Base-by-base conservation (phyloP, 2,329 filamentous ascomycete genomes). In the Paecilomyces sp. region DNA sequence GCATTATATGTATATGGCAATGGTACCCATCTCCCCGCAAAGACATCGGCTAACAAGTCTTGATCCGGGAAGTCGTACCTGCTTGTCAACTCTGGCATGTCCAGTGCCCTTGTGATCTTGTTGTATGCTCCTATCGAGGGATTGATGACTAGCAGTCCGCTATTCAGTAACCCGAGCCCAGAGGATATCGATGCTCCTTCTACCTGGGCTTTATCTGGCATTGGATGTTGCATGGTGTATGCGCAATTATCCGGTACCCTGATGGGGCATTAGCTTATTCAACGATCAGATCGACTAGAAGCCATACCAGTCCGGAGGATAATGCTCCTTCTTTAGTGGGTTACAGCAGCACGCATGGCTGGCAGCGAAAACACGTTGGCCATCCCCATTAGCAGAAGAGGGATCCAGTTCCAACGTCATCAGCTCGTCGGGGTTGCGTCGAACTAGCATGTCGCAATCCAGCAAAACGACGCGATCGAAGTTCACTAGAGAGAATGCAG, bases 321-420 rank as follows among this genome's bases (percentile, higher is more conserved):
- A 94, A 75, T 93, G 89, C 30, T 82, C 68, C 74, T 89, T 90
- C 68, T 83, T 82, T 65, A 90, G 78, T 15, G 90, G 90, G 74
- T 93, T 93, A 77, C 90, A 93, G n/a, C 91, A 86, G 74, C 90
- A 93, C 18, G 89, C 90, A 74, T 92, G 89, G 64, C 85, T 84
- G 4, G 90, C 89, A 1, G 89, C 90, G 72, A 93, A 91, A 50
- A 92, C 87, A 56, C 82, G 80, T 53, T 80, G 70, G 31, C 86
- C 82, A 15, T 41, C 36, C 12, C 36, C 36, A 13, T 15, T 15
- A 6, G 15, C 5, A 15, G 13, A 15, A 15, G 36, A 13, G 15
- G 36, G 13, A n/a, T 41, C 36, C 36, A 41, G 36, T 6, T 41
- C 13, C 15, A 41, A n/a, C 12, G 5, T 41, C 12, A 41, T 41